phyloP scores from a whole-genome alignment of 768 basidiomycete genomes.

The Lactifluus pinguis region DNA sequence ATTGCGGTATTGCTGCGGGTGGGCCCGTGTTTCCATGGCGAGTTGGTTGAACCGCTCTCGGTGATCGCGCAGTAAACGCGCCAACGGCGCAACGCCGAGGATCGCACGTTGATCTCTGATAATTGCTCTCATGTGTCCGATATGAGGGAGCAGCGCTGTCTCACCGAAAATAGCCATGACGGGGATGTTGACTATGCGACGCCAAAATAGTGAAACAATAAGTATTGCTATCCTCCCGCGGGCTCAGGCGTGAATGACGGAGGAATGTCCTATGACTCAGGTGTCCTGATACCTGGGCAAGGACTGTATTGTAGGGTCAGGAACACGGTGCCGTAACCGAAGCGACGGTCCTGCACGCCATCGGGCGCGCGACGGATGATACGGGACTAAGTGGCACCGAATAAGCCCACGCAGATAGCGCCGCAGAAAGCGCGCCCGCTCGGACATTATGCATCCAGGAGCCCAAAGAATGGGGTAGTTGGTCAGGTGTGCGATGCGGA shows the following conservation, averaged over 20 bases:
- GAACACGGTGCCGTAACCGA: constrained; percentile 11
- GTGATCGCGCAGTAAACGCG: constrained; percentile 15
- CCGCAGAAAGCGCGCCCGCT: constrained; percentile 7
- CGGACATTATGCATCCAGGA: constrained; percentile 9
- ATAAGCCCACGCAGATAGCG: constrained; percentile 13
- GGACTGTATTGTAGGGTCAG: background rate
- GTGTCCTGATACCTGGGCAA: background rate
- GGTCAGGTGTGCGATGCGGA: constrained; percentile 18
- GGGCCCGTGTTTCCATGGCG: constrained; percentile 14
- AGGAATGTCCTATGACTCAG: constrained; percentile 1
- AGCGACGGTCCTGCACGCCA: constrained; percentile 3
- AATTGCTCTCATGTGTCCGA: background rate
- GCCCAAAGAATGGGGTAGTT: constrained; percentile 1
- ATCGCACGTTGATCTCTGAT: constrained; percentile 11
- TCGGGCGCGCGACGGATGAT: constrained; percentile 16
- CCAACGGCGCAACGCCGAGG: constrained; percentile 8
- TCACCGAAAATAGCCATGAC: background rate
- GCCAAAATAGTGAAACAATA: background rate
- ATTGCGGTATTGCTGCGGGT: constrained; percentile 11
- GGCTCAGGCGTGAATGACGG: background rate
- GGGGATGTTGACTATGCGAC: background rate
- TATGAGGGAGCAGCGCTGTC: constrained; percentile 4
- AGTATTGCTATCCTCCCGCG: background rate
- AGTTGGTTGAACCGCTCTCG: constrained; percentile 9
- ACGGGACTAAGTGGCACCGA: constrained; percentile 14